These are phyloP conservation scores for Chlorokybus atmophyticus DNA, from an alignment of 139 green algal genomes.

Conservation along the genomic window DNA sequence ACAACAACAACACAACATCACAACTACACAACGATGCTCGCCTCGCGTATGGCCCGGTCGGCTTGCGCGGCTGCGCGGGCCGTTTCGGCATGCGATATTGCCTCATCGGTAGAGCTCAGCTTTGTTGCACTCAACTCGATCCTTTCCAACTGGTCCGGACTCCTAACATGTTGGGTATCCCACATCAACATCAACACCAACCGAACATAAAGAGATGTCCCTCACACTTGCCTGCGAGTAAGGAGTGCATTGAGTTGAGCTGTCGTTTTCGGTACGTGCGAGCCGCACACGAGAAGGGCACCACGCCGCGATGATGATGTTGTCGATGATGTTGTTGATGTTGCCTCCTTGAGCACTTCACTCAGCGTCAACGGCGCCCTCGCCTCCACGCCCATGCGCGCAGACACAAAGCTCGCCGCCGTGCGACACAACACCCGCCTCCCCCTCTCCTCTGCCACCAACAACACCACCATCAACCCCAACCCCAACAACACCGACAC, in stretches of 20 bases:
- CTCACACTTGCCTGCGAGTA: too few relatives aligned
- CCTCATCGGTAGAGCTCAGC: conserved; percentile 1
- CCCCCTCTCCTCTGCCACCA: neutral
- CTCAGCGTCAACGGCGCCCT: conserved; percentile 10
- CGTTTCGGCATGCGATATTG: conserved; percentile 9
- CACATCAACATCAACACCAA: too few relatives aligned
- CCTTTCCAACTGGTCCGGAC: too few relatives aligned
- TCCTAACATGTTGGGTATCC: too few relatives aligned
- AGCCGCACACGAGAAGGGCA: conserved; percentile 23
- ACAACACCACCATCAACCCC: conserved; percentile 1
- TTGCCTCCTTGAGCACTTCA: too few relatives aligned
- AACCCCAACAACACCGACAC: conserved; percentile 8
- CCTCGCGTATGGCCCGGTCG: neutral
- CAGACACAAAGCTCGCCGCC: conserved; percentile 26
- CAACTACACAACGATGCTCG: too few relatives aligned
- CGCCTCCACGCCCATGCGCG: conserved; percentile 10
- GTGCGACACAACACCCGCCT: conserved; percentile 16
- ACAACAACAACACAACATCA: too few relatives aligned
- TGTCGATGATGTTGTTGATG: too few relatives aligned
- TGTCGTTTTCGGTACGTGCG: conserved; percentile 28
- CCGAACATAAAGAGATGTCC: too few relatives aligned
- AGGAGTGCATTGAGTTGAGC: conserved; percentile 6
- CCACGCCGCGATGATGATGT: neutral
- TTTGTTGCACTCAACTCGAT: conserved; percentile 8
- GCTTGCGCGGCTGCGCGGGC: neutral